phyloP scores from a whole-genome alignment of 2,329 filamentous ascomycete species.

The Colletotrichum theobromicola region DNA sequence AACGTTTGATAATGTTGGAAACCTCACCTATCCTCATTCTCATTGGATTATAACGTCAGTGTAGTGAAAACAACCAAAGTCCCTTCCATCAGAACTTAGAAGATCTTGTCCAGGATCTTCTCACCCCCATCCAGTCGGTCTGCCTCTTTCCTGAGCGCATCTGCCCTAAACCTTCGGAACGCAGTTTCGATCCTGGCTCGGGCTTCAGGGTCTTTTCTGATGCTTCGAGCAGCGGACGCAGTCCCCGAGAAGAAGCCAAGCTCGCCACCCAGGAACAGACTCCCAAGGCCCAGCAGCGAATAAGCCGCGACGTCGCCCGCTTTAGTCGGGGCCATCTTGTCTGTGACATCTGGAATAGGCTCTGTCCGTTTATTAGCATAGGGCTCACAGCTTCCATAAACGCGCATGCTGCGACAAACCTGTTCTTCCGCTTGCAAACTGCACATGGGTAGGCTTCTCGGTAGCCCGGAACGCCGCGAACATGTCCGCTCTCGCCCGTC shows the following conservation, averaged over 20 bases:
- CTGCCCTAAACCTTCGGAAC: conserved; percentile 66
- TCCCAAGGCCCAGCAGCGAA: conserved; percentile 65
- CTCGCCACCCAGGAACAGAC: conserved; percentile 70
- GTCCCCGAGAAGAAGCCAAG: conserved; percentile 63
- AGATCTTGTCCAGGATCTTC: conserved; percentile 14
- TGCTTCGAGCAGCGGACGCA: conserved; percentile 55
- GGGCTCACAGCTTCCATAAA: accelerated
- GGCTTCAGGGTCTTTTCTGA: conserved; percentile 58
- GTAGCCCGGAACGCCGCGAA: conserved; percentile 66
- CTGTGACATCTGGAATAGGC: conserved; percentile 64
- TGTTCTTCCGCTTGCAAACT: conserved; percentile 65
- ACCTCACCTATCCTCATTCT: neutral
- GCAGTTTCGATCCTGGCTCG: conserved; percentile 65
- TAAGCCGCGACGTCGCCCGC: conserved; percentile 68
- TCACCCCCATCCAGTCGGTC: conserved; percentile 51
- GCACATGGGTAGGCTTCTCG: conserved; percentile 66
- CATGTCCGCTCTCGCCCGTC: conserved; percentile 59
- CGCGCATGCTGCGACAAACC: conserved; percentile 40
- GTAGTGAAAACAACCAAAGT: neutral
- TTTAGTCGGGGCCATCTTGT: conserved; percentile 59
- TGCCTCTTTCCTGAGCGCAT: conserved; percentile 66
- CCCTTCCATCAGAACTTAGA: neutral
- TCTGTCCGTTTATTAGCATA: conserved; percentile 41
- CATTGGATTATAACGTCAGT: too few species aligned
- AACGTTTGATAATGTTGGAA: neutral